Conservation (phyloP, 78 protist species). For the Dictyostelium intermedium region DNA sequence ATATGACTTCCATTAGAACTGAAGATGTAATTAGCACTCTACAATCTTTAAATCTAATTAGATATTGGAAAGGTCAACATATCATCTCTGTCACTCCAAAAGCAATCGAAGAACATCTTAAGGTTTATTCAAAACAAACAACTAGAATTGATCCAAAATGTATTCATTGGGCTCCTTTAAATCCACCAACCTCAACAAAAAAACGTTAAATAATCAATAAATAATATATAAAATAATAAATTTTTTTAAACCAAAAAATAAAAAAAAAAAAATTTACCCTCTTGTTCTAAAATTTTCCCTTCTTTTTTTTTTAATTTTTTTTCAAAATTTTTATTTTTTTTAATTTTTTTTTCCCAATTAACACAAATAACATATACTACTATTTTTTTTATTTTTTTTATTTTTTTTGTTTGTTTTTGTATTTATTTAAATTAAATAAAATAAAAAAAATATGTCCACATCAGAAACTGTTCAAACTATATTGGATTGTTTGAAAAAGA, state of each 20-base stretch:
- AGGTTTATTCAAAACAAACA: conserved; percentile 65
- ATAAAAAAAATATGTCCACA: not conserved
- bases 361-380: not conserved
- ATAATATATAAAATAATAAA: not conserved
- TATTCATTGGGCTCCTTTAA: conserved; percentile 80
- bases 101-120: conserved; percentile 85
- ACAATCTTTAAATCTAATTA: conserved; percentile 85
- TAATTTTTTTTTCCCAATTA: not conserved
- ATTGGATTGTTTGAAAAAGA: not conserved
- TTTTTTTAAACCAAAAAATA: not conserved
- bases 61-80: conserved; percentile 94
- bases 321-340: not conserved
- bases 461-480: not conserved
- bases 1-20: conserved; percentile 84
- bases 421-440: not conserved
- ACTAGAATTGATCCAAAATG: conserved; percentile 72
- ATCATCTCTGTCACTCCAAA: conserved; percentile 90
- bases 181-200: conserved; percentile 38
- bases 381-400: not conserved
- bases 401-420: not conserved
- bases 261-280: not conserved
- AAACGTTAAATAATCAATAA: conserved; percentile 27
- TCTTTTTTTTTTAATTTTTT: not conserved
- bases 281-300: not conserved
- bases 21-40: conserved; percentile 92